Evolutionary conservation across 768 basidiomycete genomes (phyloP).

Genomic region (Mycena kentingensis): DNA sequence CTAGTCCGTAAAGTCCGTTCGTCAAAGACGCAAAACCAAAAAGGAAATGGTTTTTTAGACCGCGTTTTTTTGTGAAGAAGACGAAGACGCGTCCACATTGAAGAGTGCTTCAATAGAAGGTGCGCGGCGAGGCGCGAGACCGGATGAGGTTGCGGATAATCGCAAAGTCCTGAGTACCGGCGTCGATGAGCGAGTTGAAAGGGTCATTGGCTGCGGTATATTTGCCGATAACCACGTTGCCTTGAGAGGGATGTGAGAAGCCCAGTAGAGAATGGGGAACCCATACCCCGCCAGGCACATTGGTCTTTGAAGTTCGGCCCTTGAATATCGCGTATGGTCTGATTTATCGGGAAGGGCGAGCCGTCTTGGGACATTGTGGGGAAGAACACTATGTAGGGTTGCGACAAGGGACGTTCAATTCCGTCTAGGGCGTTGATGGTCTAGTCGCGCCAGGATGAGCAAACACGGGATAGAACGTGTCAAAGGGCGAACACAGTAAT

Average conservation of each 20-base stretch:
- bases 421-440: slow-evolving; percentile 74
- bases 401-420: slow-evolving; percentile 76
- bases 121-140: slow-evolving; percentile 57
- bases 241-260: not conserved
- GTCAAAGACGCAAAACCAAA: not conserved
- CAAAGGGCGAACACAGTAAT: slow-evolving; percentile 59
- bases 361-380: slow-evolving; percentile 75
- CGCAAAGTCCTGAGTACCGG: slow-evolving; percentile 83
- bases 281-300: slow-evolving; percentile 62
- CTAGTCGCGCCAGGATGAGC: slow-evolving; percentile 37
- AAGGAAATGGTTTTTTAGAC: not conserved
- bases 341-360: slow-evolving; percentile 82
- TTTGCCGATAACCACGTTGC: slow-evolving; percentile 78
- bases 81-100: slow-evolving; percentile 1
- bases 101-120: slow-evolving; percentile 11
- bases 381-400: slow-evolving; percentile 83
- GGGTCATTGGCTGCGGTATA: slow-evolving; percentile 49
- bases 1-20: not conserved
- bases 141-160: slow-evolving; percentile 78
- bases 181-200: slow-evolving; percentile 63
- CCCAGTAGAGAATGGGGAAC: not conserved
- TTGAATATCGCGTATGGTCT: slow-evolving; percentile 74
- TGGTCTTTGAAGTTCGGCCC: slow-evolving; percentile 60
- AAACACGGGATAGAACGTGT: slow-evolving; percentile 19
- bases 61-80: not conserved